phyloP scores from a whole-genome alignment of 164 flowering plant species.

The Stephania yunnanensis region DNA sequence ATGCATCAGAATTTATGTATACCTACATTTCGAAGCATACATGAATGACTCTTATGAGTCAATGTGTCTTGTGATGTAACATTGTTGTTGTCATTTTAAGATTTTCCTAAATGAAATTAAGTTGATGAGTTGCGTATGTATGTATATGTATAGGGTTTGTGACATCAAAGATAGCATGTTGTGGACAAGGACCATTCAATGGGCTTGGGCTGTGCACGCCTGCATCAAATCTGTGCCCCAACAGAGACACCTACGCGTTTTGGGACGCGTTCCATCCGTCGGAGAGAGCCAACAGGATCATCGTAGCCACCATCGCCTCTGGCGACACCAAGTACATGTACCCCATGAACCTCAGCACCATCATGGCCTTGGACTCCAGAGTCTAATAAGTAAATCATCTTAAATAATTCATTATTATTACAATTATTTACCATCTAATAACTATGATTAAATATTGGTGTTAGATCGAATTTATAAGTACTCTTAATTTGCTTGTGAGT shows the following conservation, averaged over 20 bases:
- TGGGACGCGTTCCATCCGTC: slow-evolving; percentile 81
- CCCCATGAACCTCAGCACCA: slow-evolving; percentile 78
- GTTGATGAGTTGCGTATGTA: too few relatives aligned
- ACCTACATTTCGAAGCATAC: too few relatives aligned
- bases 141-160: slow-evolving; percentile 43
- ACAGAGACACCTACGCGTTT: slow-evolving; percentile 50
- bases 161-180: slow-evolving; percentile 63
- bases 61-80: too few relatives aligned
- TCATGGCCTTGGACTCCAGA: slow-evolving; percentile 57
- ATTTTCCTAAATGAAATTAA: too few relatives aligned
- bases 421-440: not conserved
- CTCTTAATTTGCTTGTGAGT: too few relatives aligned
- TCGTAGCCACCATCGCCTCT: slow-evolving; percentile 39
- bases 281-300: slow-evolving; percentile 56
- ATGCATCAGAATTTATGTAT: too few relatives aligned
- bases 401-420: not conserved
- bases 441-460: not conserved
- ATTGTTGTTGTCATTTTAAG: too few relatives aligned
- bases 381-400: slow-evolving; percentile 13
- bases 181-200: slow-evolving; percentile 83
- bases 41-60: too few relatives aligned
- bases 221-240: slow-evolving; percentile 52
- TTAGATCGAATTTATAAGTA: not conserved
- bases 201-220: slow-evolving; percentile 62
- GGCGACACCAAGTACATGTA: slow-evolving; percentile 50